These are phyloP conservation scores for Penicillium sp. DNA, from an alignment of 2,329 filamentous ascomycete species.

Conservation along the genomic window DNA sequence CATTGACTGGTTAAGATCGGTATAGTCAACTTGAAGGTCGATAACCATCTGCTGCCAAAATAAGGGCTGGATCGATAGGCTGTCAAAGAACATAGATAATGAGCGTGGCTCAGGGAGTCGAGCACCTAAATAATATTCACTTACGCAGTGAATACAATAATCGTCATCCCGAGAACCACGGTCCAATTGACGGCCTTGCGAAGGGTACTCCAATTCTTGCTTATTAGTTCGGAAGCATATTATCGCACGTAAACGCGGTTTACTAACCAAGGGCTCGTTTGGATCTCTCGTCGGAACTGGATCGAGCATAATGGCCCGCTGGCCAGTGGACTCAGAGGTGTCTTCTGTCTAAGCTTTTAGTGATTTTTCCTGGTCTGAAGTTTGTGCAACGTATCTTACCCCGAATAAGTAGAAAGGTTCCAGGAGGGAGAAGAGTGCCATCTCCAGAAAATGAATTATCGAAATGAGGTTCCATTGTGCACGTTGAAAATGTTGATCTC, in stretches of 20 bases:
- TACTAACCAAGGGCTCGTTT: constrained; percentile 38
- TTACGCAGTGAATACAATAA: constrained; percentile 48
- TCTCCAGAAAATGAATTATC: not conserved
- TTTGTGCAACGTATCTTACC: constrained; percentile 13
- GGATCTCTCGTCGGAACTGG: constrained; percentile 40
- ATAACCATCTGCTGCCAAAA: constrained; percentile 53
- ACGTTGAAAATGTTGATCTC: not conserved
- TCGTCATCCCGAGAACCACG: constrained; percentile 48
- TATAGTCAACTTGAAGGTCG: constrained; percentile 49
- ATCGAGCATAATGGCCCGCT: constrained; percentile 35
- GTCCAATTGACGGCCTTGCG: constrained; percentile 50
- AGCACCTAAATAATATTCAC: not conserved
- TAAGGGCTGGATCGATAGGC: constrained; percentile 45
- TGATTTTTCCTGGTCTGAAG: not conserved
- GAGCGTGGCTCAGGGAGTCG: too few relatives aligned
- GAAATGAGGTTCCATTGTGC: constrained; percentile 16
- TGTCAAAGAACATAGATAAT: constrained; percentile 1
- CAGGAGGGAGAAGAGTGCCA: constrained; percentile 22
- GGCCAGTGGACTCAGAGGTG: constrained; percentile 7
- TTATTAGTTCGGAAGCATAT: not conserved
- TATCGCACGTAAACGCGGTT: not conserved
- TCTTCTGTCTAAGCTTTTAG: constrained; percentile 14
- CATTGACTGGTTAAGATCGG: constrained; percentile 50
- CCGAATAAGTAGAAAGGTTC: constrained; percentile 31
- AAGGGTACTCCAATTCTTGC: constrained; percentile 49